A percentile compares a stretch with the other conserved stretches of the same genome.
Evolutionary conservation across 768 basidiomycete genomes (phyloP).

Genomic region (Hygrophorus pudorinus): DNA sequence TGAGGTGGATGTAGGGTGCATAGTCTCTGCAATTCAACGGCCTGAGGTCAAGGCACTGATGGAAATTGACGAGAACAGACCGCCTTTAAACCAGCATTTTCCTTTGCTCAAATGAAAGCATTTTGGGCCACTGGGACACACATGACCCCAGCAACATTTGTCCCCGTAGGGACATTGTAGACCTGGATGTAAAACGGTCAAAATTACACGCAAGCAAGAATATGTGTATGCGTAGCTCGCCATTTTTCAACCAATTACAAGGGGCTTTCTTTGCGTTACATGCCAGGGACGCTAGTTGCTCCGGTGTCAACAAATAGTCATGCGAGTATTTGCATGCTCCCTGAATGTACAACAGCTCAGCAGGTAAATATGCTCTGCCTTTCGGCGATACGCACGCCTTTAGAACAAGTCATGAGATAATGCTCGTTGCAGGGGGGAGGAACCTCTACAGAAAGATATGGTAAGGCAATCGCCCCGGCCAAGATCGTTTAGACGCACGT

Average conservation of each 20-base stretch:
- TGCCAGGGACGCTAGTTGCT: conserved; percentile 62
- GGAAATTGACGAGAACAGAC: conserved; percentile 19
- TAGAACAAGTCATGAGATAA: conserved; percentile 76
- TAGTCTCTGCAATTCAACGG: conserved; percentile 26
- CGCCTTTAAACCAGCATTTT: conserved; percentile 85
- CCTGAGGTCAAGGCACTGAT: not conserved
- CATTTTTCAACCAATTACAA: conserved; percentile 77
- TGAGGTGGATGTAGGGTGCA: conserved; percentile 25
- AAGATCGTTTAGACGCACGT: conserved; percentile 34
- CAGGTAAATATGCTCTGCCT: not conserved
- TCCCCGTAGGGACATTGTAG: conserved; percentile 67
- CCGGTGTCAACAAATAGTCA: conserved; percentile 61
- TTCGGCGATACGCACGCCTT: conserved; percentile 40
- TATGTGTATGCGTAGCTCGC: conserved; percentile 20
- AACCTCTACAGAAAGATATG: conserved; percentile 37
- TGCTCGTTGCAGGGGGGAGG: conserved; percentile 83
- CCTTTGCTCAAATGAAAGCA: conserved; percentile 68
- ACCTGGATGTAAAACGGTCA: conserved; percentile 27
- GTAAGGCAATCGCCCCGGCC: not conserved
- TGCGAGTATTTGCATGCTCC: conserved; percentile 76
- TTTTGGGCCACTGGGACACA: conserved; percentile 69
- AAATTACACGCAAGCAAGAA: not conserved
- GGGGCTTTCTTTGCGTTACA: conserved; percentile 79
- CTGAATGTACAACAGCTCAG: conserved; percentile 21
- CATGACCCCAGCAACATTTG: conserved; percentile 76